A percentile compares a stretch with the other conserved stretches of the same genome.
Evolutionary conservation across 2,329 filamentous ascomycete genomes (phyloP).

Genomic region (Ophiostoma ips): DNA sequence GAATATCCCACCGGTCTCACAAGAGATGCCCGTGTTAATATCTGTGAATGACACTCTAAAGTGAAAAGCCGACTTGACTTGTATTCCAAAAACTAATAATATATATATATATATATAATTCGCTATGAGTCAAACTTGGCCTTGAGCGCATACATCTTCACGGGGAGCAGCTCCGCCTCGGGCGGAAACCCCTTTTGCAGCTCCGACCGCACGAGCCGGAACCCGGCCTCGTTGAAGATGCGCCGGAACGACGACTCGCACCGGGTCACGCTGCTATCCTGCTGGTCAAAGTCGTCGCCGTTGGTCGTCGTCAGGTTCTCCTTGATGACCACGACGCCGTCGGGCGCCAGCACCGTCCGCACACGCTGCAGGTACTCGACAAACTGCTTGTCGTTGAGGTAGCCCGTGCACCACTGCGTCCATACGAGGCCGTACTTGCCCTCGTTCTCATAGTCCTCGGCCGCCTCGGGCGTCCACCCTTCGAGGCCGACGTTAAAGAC

Average conservation of each 20-base stretch:
- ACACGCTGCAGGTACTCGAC: slow-evolving; percentile 52
- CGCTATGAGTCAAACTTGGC: slow-evolving; percentile 27
- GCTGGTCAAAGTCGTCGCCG: slow-evolving; percentile 58
- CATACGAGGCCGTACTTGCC: slow-evolving; percentile 65
- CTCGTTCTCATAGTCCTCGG: not conserved
- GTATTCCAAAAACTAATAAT: too few species aligned
- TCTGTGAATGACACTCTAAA: too few species aligned
- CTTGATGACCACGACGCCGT: slow-evolving; percentile 55
- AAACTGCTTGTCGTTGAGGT: slow-evolving; percentile 64
- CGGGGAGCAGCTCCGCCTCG: slow-evolving; percentile 46
- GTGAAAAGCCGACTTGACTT: too few species aligned
- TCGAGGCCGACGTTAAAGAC: slow-evolving; percentile 65
- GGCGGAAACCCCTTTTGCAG: slow-evolving; percentile 57
- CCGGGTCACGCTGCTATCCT: slow-evolving; percentile 66
- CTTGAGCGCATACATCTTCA: slow-evolving; percentile 65
- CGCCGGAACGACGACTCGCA: slow-evolving; percentile 56
- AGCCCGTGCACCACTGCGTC: slow-evolving; percentile 82
- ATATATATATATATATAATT: too few species aligned
- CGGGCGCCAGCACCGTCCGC: slow-evolving; percentile 25
- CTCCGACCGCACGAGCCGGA: slow-evolving; percentile 56
- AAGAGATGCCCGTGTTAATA: too few species aligned
- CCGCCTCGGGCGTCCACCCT: slow-evolving; percentile 40
- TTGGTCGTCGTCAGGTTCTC: slow-evolving; percentile 55
- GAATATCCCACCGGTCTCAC: too few species aligned
- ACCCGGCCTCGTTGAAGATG: slow-evolving; percentile 55